Percentiles rank a stretch among this genome's conserved stretches.
Conservation (phyloP, 495 filamentous ascomycete species). For the Penicillium riverlandense region DNA sequence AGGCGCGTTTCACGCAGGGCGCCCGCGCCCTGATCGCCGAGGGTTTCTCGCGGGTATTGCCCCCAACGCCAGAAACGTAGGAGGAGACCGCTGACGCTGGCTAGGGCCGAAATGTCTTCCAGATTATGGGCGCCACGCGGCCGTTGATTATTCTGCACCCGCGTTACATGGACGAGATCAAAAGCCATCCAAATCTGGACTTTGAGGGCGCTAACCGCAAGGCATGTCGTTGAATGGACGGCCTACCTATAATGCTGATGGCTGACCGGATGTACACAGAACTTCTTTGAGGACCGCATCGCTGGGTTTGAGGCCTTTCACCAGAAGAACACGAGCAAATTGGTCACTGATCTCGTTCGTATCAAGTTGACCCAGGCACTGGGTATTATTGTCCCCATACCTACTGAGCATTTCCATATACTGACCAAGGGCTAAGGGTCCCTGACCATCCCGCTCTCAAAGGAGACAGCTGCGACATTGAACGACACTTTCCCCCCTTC, state of each 20-base stretch:
- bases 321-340: slow-evolving; percentile 15
- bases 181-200: slow-evolving; percentile 30
- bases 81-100: neutral
- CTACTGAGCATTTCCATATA: neutral
- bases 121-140: slow-evolving; percentile 24
- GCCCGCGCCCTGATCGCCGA: slow-evolving; percentile 19
- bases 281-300: slow-evolving; percentile 32
- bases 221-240: slow-evolving; percentile 12
- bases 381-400: slow-evolving; percentile 9
- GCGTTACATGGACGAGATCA: slow-evolving; percentile 42
- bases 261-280: slow-evolving; percentile 16
- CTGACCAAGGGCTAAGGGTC: slow-evolving; percentile 11
- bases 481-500: slow-evolving; percentile 30
- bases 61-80: neutral
- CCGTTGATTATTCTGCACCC: slow-evolving; percentile 39
- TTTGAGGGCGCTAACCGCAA: slow-evolving; percentile 34
- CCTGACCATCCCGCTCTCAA: slow-evolving; percentile 32
- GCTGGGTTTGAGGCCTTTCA: slow-evolving; percentile 42
- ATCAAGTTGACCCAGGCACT: slow-evolving; percentile 44
- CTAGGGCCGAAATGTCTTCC: slow-evolving; percentile 30
- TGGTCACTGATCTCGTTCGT: slow-evolving; percentile 27
- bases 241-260: neutral
- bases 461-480: slow-evolving; percentile 31
- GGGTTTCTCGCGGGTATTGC: slow-evolving; percentile 23
- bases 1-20: slow-evolving; percentile 14